Base-by-base conservation (phyloP, 257 asterid species). In the Solanum appendiculatum region DNA sequence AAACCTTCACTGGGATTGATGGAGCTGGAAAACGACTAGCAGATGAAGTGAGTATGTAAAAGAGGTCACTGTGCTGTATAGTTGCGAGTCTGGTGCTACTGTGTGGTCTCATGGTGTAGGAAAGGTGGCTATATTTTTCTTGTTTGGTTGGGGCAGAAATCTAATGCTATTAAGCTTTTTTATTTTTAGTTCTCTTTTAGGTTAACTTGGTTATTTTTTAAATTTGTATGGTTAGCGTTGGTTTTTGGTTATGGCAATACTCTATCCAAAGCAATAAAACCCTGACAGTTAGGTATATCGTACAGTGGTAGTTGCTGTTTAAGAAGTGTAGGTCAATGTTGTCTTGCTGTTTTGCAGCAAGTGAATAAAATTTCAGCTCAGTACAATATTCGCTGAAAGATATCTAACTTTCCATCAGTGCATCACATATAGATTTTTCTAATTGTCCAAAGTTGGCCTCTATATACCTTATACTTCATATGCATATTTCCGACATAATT, bases 21-120 rank as follows among this genome's bases (percentile, higher is more conserved):
- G 98, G 93, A 70, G 93, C 99, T 86, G 99, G 98, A 87, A 92
- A 92, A 91, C 93, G 99, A 86, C 93, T 97, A 92, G 99, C 98
- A 39, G 99, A 97, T 88, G 99, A 97, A 95, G 99, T 96, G 93
- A 93, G 98, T 90, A 84, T 86, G 80, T 68, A 18, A 85, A 58
- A 75, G 64, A 39, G 63, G 85, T 48, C 85, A 10, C 44, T 81
- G 9, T 48, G 42, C 68, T 81, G 85, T 75, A 20, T 81, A 46
- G 29, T 81, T 81, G 68, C 7, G 7, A 75, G 56, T 75, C 36
- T 75, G 83, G 51, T 75, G 83, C 56, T 75, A 75, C 83, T 75
- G 58, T 51, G 5, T 40, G 13, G 56, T 75, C 36, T 75, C 83
- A 13, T 40, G 56, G 83, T 75, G 83, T 75, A 75, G 23, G 83